phyloP scores from a whole-genome alignment of 1,284 basidiomycete species.

The Ganoderma lingzhi region DNA sequence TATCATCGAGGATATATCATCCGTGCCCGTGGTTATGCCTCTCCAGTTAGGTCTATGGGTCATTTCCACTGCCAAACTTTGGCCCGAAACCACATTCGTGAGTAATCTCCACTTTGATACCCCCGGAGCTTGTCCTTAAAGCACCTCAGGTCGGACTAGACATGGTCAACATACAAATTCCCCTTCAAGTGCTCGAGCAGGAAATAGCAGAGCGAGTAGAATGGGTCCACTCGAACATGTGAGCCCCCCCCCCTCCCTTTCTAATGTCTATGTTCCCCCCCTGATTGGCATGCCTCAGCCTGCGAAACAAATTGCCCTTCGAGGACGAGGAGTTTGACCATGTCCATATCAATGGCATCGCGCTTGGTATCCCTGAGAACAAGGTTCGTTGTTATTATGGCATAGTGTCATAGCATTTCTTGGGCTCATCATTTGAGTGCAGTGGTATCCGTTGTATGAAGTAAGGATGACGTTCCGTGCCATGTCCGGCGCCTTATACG shows the following conservation, averaged over 20 bases:
- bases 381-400: constrained; percentile 54
- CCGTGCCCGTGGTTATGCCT: constrained; percentile 10
- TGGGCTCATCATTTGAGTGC: constrained; percentile 18
- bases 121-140: not conserved
- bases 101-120: constrained; percentile 38
- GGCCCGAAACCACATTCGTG: constrained; percentile 73
- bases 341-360: constrained; percentile 71
- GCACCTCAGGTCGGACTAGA: constrained; percentile 72
- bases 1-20: constrained; percentile 1
- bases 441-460: constrained; percentile 78
- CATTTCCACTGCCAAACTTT: constrained; percentile 74
- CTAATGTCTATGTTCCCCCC: constrained; percentile 10
- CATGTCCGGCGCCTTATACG: not conserved
- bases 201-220: constrained; percentile 61
- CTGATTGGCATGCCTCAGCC: constrained; percentile 46
- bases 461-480: constrained; percentile 46
- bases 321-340: constrained; percentile 83
- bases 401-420: not conserved
- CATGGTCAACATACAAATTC: constrained; percentile 74
- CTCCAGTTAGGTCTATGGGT: constrained; percentile 73
- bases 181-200: constrained; percentile 56
- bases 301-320: constrained; percentile 77
- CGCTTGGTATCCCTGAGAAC: constrained; percentile 75
- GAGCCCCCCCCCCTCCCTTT: constrained; percentile 37
- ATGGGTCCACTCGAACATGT: constrained; percentile 84